Base-by-base conservation (phyloP, 257 asterid genomes). In the Solanum gracilifrons region DNA sequence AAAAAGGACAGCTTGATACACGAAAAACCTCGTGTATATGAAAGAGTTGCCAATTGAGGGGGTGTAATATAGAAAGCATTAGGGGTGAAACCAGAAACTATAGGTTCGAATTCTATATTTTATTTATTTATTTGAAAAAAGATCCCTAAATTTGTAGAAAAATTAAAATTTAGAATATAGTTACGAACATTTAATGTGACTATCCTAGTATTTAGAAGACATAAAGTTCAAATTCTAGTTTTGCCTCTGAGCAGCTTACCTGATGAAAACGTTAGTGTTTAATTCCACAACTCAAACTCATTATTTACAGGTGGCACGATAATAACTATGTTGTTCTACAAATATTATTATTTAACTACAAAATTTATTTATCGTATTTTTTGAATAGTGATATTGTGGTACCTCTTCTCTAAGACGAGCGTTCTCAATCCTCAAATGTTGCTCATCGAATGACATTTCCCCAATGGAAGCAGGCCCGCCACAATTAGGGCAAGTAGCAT, bases 341-440 rank as follows among this genome's bases (percentile, higher is more conserved):
- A 62, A 62, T 62, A 64, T 64, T 11, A 64, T 5, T 62, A n/a
- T 64, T 64, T n/a, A 64, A 0, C 72, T n/a, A 1, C 16, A 64
- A 5, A 64, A 10, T 64, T n/a, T 64, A 64, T 66, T 3, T 66
- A 1, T 9, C 2, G 4, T 64, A n/a, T 62, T n/a, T 62, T 62
- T n/a, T 25, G 27, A 62, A 0, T 25, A 66, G 73, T 66, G 20
- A 68, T 27, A 20, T 41, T 16, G 68, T 27, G 64, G 13, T 90
- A 94, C 98, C 95, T 95, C 97, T 87, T 95, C 96, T 87, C 94
- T 92, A 41, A 95, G 86, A 51, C 98, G 98, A 89, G 89, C 94
- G 69, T 95, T 95, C 84, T 95, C 97, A 21, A 95, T 94, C 88
- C 96, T 91, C 87, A 95, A 92, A 29, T 95, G 96, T 82, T 94